A percentile compares a stretch with the other conserved stretches of the same genome.
Evolutionary conservation across 2,329 filamentous ascomycete genomes (phyloP).

Genomic region (Ceratocystis alfenasii): DNA sequence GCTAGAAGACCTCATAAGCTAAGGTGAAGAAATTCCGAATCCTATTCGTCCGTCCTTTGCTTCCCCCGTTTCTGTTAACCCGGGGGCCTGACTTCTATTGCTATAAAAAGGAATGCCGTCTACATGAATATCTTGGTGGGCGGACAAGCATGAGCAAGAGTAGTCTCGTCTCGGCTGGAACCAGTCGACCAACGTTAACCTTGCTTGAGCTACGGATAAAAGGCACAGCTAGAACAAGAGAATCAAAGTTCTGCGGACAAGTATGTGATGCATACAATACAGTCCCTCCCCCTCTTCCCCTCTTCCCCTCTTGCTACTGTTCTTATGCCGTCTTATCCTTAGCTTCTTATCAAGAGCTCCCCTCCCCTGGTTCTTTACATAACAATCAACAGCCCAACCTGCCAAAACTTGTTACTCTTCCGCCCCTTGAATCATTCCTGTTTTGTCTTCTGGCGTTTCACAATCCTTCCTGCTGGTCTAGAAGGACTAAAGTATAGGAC

Average conservation of each 20-base stretch:
- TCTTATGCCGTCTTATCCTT: no score
- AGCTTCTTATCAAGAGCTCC: neutral
- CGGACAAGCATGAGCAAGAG: no score
- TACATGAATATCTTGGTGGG: no score
- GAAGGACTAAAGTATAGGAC: neutral
- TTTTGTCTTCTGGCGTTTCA: slow-evolving; percentile 3
- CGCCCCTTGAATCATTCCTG: neutral
- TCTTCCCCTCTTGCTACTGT: neutral
- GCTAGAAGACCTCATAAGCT: neutral
- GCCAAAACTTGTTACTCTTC: slow-evolving; percentile 1
- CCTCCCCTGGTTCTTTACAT: neutral
- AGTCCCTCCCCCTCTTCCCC: neutral
- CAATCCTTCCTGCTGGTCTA: slow-evolving; percentile 5
- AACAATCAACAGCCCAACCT: no score
- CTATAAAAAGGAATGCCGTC: no score
- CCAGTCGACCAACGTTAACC: no score
- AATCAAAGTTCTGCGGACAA: neutral
- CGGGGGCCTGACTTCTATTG: no score
- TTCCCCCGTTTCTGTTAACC: neutral
- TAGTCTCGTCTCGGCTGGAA: no score
- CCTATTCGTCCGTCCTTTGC: neutral
- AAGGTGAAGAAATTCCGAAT: neutral
- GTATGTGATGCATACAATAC: no score
- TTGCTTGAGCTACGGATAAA: no score
- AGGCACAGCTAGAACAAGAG: no score